phyloP scores from a whole-genome alignment of 2,329 filamentous ascomycete genomes.

The Neopestalotiopsis sp. region DNA sequence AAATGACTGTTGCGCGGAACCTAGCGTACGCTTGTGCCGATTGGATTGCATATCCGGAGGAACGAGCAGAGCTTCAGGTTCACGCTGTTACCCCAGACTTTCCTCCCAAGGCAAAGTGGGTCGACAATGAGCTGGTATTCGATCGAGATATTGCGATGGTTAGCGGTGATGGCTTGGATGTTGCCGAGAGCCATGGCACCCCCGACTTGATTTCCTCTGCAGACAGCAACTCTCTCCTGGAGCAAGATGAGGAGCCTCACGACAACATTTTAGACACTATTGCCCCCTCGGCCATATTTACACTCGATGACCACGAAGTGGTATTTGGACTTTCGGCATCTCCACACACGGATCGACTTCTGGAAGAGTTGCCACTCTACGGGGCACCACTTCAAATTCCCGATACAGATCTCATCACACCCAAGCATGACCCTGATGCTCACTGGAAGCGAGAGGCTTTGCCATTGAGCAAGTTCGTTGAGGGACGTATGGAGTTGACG shows the following conservation, averaged over 20 bases:
- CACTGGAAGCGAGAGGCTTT: slow-evolving; percentile 78
- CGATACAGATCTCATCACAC: slow-evolving; percentile 59
- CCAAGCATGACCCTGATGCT: slow-evolving; percentile 70
- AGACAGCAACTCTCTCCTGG: slow-evolving; percentile 62
- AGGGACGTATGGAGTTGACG: slow-evolving; percentile 76
- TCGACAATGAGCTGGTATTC: slow-evolving; percentile 5
- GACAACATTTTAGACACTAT: slow-evolving; percentile 48
- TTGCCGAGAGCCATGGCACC: slow-evolving; percentile 54
- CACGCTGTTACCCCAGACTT: slow-evolving; percentile 54
- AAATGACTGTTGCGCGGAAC: slow-evolving; percentile 78
- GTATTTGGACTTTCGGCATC: slow-evolving; percentile 79
- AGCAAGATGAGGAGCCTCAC: slow-evolving; percentile 45
- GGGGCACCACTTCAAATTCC: slow-evolving; percentile 66
- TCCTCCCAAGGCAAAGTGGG: slow-evolving; percentile 25
- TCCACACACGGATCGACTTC: slow-evolving; percentile 74
- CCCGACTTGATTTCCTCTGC: slow-evolving; percentile 71
- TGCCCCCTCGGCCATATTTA: slow-evolving; percentile 81
- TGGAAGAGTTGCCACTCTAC: slow-evolving; percentile 83
- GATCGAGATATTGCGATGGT: slow-evolving; percentile 32
- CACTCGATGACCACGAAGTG: slow-evolving; percentile 80
- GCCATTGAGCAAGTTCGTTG: slow-evolving; percentile 85
- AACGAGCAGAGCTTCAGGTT: slow-evolving; percentile 72
- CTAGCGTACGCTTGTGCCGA: slow-evolving; percentile 84
- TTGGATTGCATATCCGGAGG: slow-evolving; percentile 69
- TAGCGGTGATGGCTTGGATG: slow-evolving; percentile 37